These are phyloP conservation scores for Microbotryum scabiosae DNA, from an alignment of 1,284 basidiomycete species.

Conservation along the genomic window DNA sequence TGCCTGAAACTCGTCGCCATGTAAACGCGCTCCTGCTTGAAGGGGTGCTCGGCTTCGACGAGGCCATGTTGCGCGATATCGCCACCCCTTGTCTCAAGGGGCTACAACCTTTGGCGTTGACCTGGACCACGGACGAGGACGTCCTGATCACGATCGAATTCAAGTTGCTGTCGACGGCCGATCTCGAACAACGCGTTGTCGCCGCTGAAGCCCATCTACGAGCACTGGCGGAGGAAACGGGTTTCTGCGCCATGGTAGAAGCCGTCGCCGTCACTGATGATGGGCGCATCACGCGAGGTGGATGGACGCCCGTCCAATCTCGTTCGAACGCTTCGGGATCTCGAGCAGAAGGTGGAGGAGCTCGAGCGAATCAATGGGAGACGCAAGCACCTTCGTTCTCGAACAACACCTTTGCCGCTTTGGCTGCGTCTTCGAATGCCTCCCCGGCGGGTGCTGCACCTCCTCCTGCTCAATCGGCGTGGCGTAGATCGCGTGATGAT, in stretches of 20 bases:
- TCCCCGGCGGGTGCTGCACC: neutral
- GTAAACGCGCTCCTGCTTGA: conserved; percentile 31
- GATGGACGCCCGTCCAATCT: conserved; percentile 23
- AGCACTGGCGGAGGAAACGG: conserved; percentile 18
- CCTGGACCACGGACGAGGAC: conserved; percentile 28
- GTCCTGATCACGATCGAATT: conserved; percentile 17
- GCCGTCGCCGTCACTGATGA: conserved; percentile 17
- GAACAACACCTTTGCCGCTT: neutral
- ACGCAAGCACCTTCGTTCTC: neutral
- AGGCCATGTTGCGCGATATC: conserved; percentile 25
- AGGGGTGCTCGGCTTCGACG: conserved; percentile 34
- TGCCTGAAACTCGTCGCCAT: conserved; percentile 10
- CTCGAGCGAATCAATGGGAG: neutral
- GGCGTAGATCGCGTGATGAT: neutral
- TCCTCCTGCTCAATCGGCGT: conserved; percentile 16
- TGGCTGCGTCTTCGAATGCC: neutral
- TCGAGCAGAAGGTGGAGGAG: neutral
- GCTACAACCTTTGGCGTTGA: conserved; percentile 7
- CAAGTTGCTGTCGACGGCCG: neutral
- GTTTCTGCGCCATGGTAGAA: conserved; percentile 26
- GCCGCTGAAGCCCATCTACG: conserved; percentile 4
- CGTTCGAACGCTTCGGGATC: conserved; percentile 1
- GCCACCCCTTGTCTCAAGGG: conserved; percentile 22
- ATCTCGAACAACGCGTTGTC: conserved; percentile 17
- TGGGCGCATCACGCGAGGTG: conserved; percentile 17